A percentile compares a stretch with the other conserved stretches of the same genome.
phyloP scores from a whole-genome alignment of 148 eudicot species.

The Vaccinium macrocarpon region DNA sequence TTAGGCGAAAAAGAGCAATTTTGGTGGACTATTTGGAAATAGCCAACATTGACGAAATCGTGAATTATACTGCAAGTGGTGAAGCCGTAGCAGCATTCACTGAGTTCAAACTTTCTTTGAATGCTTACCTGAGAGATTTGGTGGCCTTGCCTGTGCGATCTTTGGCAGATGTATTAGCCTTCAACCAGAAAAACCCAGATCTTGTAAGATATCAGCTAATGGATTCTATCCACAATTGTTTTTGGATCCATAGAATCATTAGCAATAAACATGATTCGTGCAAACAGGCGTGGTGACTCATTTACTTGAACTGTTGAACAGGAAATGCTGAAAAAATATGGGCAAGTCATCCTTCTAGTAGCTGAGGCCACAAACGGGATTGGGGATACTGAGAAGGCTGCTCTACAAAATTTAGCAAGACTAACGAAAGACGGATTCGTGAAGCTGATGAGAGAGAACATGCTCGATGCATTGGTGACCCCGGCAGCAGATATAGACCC shows the following conservation, averaged over 20 bases:
- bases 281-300: not conserved
- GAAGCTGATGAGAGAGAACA: conserved; percentile 39
- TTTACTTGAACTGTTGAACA: not conserved
- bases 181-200: conserved; percentile 44
- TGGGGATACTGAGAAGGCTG: conserved; percentile 29
- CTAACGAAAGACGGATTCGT: conserved; percentile 36
- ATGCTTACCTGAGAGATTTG: conserved; percentile 38
- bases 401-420: conserved; percentile 25
- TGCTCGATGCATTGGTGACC: conserved; percentile 47
- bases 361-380: conserved; percentile 41
- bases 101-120: conserved; percentile 45
- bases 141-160: conserved; percentile 53
- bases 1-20: conserved; percentile 40
- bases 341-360: conserved; percentile 40
- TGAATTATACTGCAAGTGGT: conserved; percentile 31
- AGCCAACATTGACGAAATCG: conserved; percentile 22
- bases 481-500: conserved; percentile 33
- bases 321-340: conserved; percentile 40
- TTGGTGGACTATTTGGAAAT: conserved; percentile 44
- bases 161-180: conserved; percentile 56
- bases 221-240: too few species aligned
- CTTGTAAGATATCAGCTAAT: conserved; percentile 31
- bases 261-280: too few species aligned
- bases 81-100: conserved; percentile 34
- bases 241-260: too few species aligned